phyloP scores from a whole-genome alignment of 441 rosid species.

The Sinapis alba region DNA sequence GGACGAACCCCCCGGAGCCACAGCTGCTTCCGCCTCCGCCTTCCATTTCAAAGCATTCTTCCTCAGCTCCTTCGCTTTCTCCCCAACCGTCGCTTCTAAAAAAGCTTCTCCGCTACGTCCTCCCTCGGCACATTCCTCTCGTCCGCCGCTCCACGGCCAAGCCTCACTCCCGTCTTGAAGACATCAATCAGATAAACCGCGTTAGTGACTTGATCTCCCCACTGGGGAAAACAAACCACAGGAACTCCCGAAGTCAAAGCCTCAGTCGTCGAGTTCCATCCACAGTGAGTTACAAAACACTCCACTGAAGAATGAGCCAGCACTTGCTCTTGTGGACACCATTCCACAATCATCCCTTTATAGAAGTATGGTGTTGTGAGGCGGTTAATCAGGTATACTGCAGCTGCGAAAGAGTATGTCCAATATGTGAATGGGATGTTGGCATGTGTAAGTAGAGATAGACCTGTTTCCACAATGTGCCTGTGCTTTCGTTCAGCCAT shows the following conservation, averaged over 20 bases:
- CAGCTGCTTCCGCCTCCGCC: not conserved
- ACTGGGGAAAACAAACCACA: slow-evolving; percentile 18
- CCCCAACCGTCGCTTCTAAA: slow-evolving; percentile 21
- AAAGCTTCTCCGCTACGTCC: slow-evolving; percentile 2
- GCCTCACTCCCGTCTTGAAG: slow-evolving; percentile 25
- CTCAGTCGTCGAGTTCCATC: slow-evolving; percentile 44
- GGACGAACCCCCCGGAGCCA: slow-evolving; percentile 17
- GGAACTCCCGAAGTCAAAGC: slow-evolving; percentile 19
- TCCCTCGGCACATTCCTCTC: slow-evolving; percentile 13
- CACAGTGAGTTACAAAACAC: slow-evolving; percentile 47
- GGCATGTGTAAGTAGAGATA: too few relatives aligned
- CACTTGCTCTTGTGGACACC: slow-evolving; percentile 46
- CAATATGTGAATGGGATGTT: too few relatives aligned
- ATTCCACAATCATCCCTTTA: slow-evolving; percentile 34
- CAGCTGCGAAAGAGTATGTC: too few relatives aligned
- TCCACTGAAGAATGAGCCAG: slow-evolving; percentile 41
- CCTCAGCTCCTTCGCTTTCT: slow-evolving; percentile 7
- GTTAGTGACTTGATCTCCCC: slow-evolving; percentile 23
- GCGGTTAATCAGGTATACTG: too few relatives aligned
- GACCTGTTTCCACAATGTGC: too few relatives aligned
- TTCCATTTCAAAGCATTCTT: slow-evolving; percentile 16
- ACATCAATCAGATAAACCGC: slow-evolving; percentile 20
- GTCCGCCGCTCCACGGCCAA: slow-evolving; percentile 15
- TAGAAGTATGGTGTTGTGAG: too few relatives aligned
- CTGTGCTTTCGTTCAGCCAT: not conserved